phyloP scores from a whole-genome alignment of 371 early-diverging fungal genomes.

The Gilbertella persicaria region DNA sequence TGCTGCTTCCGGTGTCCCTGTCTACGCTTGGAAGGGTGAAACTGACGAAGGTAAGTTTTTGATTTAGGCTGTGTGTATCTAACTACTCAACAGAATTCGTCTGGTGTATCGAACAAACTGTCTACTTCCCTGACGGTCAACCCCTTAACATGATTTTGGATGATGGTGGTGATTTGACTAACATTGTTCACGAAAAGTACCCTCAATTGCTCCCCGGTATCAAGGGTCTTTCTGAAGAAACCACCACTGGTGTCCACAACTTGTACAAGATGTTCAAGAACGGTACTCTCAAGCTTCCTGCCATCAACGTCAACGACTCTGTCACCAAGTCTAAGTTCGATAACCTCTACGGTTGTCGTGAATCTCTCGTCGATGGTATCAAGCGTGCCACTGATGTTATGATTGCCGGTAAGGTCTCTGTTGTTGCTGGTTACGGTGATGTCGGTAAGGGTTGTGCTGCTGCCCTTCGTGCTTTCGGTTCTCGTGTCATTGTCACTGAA shows the following conservation, averaged over 20 bases:
- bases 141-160: conserved; percentile 98
- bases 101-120: conserved; percentile 98
- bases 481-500: conserved; percentile 97
- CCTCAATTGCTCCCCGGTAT: conserved; percentile 79
- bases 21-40: conserved; percentile 97
- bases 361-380: conserved; percentile 99
- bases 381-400: conserved; percentile 99
- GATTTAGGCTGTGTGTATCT: too few relatives aligned
- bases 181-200: conserved; percentile 95
- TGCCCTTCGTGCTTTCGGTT: conserved; percentile 98
- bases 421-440: conserved; percentile 99
- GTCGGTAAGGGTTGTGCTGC: conserved; percentile 99
- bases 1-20: conserved; percentile 82
- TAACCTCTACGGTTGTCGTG: conserved; percentile 99
- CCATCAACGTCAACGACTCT: conserved; percentile 99
- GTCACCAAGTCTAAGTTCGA: conserved; percentile 99
- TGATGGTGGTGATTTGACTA: conserved; percentile 99
- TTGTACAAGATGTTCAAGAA: conserved; percentile 97
- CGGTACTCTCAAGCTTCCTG: conserved; percentile 93
- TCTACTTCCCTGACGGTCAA: conserved; percentile 94
- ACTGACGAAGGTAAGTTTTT: conserved; percentile 72
- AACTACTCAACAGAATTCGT: conserved; percentile 82
- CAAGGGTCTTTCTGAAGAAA: conserved; percentile 98
- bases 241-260: conserved; percentile 99
- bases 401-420: conserved; percentile 99